These are phyloP conservation scores for Nakazawaea holstii DNA, from an alignment of 805 yeast species.

Conservation along the genomic window DNA sequence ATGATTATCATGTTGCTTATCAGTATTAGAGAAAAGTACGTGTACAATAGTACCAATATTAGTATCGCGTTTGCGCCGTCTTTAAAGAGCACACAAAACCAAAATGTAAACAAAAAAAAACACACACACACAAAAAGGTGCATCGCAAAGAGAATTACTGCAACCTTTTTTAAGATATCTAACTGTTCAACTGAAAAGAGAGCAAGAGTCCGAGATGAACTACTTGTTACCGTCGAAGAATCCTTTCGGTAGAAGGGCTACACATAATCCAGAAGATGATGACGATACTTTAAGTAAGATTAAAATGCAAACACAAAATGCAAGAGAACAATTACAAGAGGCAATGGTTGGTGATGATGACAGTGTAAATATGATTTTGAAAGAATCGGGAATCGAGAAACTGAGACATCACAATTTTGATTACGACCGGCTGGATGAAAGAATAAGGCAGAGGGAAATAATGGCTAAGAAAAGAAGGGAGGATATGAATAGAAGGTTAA, in stretches of 20 bases:
- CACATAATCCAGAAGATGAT: neutral
- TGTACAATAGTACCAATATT: neutral
- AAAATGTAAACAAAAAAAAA: neutral
- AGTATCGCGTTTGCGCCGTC: neutral
- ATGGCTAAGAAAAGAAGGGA: neutral
- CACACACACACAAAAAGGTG: neutral
- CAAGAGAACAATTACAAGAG: slow-evolving; percentile 2
- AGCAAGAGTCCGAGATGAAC: neutral
- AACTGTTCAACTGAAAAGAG: neutral
- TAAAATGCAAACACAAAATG: neutral
- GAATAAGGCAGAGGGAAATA: slow-evolving; percentile 2
- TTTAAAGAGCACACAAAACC: neutral
- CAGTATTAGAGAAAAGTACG: too few species aligned
- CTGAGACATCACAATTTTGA: neutral
- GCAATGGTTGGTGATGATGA: neutral
- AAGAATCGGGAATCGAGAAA: slow-evolving; percentile 2
- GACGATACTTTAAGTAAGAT: neutral
- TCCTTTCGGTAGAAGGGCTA: neutral
- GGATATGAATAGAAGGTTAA: slow-evolving; percentile 2
- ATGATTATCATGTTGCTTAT: neutral
- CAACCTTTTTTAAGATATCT: neutral
- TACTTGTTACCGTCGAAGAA: neutral
- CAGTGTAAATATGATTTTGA: slow-evolving; percentile 6
- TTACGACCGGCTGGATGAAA: slow-evolving; percentile 1
- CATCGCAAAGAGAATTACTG: neutral